Evolutionary conservation across 2,329 filamentous ascomycete genomes (phyloP), one percentile per base, ranked within the genome.

Genomic region (Fonsecaea erecta): DNA sequence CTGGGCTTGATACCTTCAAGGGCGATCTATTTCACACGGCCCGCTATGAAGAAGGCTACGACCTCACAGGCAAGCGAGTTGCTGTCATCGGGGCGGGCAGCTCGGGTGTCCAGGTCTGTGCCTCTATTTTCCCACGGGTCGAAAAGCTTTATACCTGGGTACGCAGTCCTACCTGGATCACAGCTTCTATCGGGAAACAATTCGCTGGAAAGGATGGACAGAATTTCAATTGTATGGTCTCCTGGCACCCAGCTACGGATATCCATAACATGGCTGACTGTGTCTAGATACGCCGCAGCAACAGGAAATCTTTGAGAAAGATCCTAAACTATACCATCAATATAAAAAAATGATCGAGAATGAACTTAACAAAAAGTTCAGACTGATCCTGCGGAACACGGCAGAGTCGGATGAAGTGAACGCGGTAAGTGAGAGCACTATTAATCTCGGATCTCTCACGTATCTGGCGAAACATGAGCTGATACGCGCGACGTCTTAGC

Each of bases 1-100:
- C 18, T 12, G 48, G 28, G 4, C 12, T 52, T 26, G 16, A 21
- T n/a, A 12, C 12, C 53, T 24, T 24, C 28, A 21, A 40, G 40
- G 53, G 32, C n/a, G 12, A 34, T 5, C 6, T 34, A 34, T 7
- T 5, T 34, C 74, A 76, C 63, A 72, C 68, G 1, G 74, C 73
- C 4, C 58, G 53, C 9, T 76, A 74, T 75, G 71, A 77, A 30
- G 85, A 84, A 83, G 82, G 77, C 40, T 85, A 85, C 32, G 32
- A 34, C 32, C 32, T 34, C 7, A 34, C 75, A 26, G 82, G 77
- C 7, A 87, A 87, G 75, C 80, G 79, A 53, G 80, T 88, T 43
- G 85, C 81, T 0, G 73, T 88, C 12, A 82, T 88, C 56, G 85
- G 85, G 12, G 85, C 77, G 54, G 85, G 85, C 1, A 84, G 83